Evolutionary conservation across 2,329 filamentous ascomycete species (phyloP).

Genomic region (Pseudovirgaria hyperparasitica): DNA sequence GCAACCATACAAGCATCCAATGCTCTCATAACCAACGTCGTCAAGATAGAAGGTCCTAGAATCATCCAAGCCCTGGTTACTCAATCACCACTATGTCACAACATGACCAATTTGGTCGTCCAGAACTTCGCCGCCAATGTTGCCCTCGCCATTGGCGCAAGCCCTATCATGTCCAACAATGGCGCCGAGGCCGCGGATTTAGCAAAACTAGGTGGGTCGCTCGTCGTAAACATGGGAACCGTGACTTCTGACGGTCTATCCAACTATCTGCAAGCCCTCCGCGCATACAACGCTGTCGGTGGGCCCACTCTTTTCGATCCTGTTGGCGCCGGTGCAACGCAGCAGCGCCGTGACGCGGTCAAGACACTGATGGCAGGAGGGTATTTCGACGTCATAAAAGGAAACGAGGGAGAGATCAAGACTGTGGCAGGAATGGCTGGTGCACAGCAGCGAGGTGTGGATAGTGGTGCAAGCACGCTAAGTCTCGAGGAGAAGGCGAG

Average conservation of each 20-base stretch:
- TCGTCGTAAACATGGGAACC: conserved; percentile 94
- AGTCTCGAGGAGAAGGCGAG: conserved; percentile 41
- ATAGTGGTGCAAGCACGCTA: conserved; percentile 51
- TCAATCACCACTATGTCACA: conserved; percentile 67
- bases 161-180: conserved; percentile 89
- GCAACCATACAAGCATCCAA: conserved; percentile 9
- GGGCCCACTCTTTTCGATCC: conserved; percentile 77
- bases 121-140: conserved; percentile 93
- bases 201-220: conserved; percentile 59
- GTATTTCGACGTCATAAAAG: conserved; percentile 82
- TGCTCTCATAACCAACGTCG: conserved; percentile 8
- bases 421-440: conserved; percentile 46
- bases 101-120: conserved; percentile 95
- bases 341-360: conserved; percentile 58
- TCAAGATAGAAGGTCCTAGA: conserved; percentile 10
- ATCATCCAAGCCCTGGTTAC: conserved; percentile 50
- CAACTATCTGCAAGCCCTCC: conserved; percentile 62
- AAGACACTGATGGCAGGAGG: conserved; percentile 58
- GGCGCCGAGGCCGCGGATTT: conserved; percentile 72
- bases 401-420: conserved; percentile 80
- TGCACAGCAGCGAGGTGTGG: conserved; percentile 66
- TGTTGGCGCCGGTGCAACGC: conserved; percentile 77
- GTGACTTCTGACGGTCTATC: conserved; percentile 61
- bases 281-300: conserved; percentile 66
- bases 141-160: conserved; percentile 69